Evolutionary conservation across 169 alveolate species (phyloP), one percentile per base, ranked within the genome.

Genomic region (Cryptosporidium ryanae): DNA sequence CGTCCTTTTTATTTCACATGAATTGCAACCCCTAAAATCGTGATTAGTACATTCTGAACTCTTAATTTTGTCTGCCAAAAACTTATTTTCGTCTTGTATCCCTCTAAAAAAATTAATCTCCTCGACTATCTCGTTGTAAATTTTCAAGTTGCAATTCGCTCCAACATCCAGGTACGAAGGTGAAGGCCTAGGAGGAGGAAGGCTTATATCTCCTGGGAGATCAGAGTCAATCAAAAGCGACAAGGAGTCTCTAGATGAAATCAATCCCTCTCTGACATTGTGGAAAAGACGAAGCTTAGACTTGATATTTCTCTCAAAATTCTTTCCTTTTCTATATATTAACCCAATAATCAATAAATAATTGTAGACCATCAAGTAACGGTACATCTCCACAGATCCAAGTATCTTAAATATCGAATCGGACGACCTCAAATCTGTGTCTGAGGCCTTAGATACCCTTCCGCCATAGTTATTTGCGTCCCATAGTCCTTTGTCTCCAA

Each of bases 401-500:
- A 76, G 38, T 65, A 76, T n/a, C 68, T 61, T 76, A 15, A 25
- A n/a, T 12, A 76, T 0, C 7, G 68, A 43, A 17, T 57, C 63
- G 7, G 38, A 63, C 1, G 23, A n/a, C 21, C 34, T 54, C 29
- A 29, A 21, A 12, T 43, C 87, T 15, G 61, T 21, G 32, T 76
- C 87, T 15, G 23, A 43, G n/a, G 71, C 71, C 13, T 43, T 32
- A 1, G 32, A 8, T 10, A 76, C 48, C n/a, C 59, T 76, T 23
- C 87, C 87, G 10, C 87, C 87, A 2, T 18, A 76, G 27, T 1
- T 59, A 15, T 67, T 34, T 61, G 54, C 59, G 18, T 34, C 65
- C 76, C 87, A 76, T 12, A 76, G 18, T 1, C 50, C 31, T 29
- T 59, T 61, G 43, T 76, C 65, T n/a, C 87, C 87, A 34, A 76